These are phyloP conservation scores for Metarhizium anisopliae DNA, from an alignment of 2,329 filamentous ascomycete genomes.

Conservation along the genomic window DNA sequence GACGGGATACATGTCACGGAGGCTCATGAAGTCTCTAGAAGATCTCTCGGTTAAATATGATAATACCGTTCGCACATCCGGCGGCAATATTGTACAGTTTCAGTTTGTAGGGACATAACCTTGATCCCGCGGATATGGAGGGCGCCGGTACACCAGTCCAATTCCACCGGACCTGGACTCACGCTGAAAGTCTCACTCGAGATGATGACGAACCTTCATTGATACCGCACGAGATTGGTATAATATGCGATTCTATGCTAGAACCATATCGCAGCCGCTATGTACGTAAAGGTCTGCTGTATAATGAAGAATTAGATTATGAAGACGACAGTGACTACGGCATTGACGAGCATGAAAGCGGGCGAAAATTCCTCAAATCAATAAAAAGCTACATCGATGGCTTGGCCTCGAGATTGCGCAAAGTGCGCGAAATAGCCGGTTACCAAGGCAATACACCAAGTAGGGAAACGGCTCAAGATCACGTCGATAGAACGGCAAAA, in stretches of 20 bases:
- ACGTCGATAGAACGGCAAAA: conserved; percentile 67
- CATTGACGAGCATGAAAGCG: conserved; percentile 72
- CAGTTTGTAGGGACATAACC: conserved; percentile 86
- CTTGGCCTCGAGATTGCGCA: conserved; percentile 49
- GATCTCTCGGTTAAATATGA: conserved; percentile 91
- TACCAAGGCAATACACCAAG: neutral
- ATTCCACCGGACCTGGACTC: conserved; percentile 83
- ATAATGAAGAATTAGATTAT: conserved; percentile 52
- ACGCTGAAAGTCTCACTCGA: conserved; percentile 68
- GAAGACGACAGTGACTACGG: conserved; percentile 57
- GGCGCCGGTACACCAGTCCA: conserved; percentile 84
- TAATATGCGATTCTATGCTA: conserved; percentile 46
- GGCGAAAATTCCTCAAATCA: conserved; percentile 69
- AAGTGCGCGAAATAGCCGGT: conserved; percentile 28
- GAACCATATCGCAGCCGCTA: conserved; percentile 41
- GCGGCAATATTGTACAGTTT: conserved; percentile 84
- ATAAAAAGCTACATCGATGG: conserved; percentile 62
- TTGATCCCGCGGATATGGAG: conserved; percentile 96
- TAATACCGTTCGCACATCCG: conserved; percentile 84
- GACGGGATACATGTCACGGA: conserved; percentile 96
- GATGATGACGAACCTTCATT: conserved; percentile 66
- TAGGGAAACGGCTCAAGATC: neutral
- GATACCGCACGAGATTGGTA: conserved; percentile 62
- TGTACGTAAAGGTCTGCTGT: conserved; percentile 47
- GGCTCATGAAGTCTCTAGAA: conserved; percentile 94